A percentile compares a stretch with the other conserved stretches of the same genome.
Conservation (phyloP, 2,329 filamentous ascomycete species). For the Emergomyces orientalis region DNA sequence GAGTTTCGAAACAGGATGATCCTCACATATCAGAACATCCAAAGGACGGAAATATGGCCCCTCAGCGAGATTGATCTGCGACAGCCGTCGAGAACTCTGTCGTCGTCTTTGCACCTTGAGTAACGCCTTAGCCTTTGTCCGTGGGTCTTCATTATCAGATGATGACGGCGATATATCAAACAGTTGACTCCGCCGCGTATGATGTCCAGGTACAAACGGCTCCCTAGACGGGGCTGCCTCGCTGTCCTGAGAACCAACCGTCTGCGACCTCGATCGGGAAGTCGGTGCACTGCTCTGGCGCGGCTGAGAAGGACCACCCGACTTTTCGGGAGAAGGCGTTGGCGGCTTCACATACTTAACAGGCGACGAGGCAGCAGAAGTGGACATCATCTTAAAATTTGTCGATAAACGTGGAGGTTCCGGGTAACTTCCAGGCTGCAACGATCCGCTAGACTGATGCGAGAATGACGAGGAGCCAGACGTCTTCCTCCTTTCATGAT, state of each 20-base stretch:
- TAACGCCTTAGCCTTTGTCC: slow-evolving; percentile 81
- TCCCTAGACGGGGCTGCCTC: slow-evolving; percentile 61
- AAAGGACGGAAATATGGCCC: slow-evolving; percentile 80
- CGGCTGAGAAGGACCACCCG: slow-evolving; percentile 44
- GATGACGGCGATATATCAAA: slow-evolving; percentile 96
- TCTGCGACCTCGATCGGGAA: slow-evolving; percentile 71
- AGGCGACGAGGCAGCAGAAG: slow-evolving; percentile 47
- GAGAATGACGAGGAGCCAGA: slow-evolving; percentile 82
- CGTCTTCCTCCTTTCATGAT: slow-evolving; percentile 77
- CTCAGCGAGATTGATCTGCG: slow-evolving; percentile 77
- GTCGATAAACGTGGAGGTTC: slow-evolving; percentile 57
- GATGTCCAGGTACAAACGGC: slow-evolving; percentile 56
- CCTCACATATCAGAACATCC: slow-evolving; percentile 93
- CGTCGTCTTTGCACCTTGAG: slow-evolving; percentile 85
- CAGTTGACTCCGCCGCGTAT: slow-evolving; percentile 86
- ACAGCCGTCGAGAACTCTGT: slow-evolving; percentile 91
- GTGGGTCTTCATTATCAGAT: slow-evolving; percentile 91
- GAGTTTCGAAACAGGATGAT: slow-evolving; percentile 90
- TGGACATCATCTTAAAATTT: slow-evolving; percentile 42
- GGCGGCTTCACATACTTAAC: slow-evolving; percentile 37
- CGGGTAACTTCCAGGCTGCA: slow-evolving; percentile 62
- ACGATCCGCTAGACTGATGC: slow-evolving; percentile 51
- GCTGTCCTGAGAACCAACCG: slow-evolving; percentile 87
- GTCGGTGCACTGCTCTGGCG: slow-evolving; percentile 51
- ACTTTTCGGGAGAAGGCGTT: slow-evolving; percentile 51